phyloP scores from a whole-genome alignment of 2,329 filamentous ascomycete species.

The Pseudogymnoascus pannorum region DNA sequence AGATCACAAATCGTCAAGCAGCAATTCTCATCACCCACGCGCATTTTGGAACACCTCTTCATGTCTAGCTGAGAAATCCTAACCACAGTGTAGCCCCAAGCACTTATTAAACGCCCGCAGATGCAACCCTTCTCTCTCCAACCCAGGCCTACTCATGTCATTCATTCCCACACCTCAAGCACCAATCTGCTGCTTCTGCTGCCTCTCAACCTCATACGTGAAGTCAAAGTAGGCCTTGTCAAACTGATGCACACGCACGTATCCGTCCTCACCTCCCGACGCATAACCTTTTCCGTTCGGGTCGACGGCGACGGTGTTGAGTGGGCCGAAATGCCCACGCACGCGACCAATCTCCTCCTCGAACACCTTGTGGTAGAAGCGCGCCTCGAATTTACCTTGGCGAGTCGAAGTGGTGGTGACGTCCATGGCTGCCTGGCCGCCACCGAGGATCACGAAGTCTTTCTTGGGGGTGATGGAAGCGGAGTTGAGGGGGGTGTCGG shows the following conservation, averaged over 20 bases:
- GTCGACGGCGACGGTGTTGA: conserved; percentile 93
- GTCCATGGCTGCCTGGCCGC: conserved; percentile 98
- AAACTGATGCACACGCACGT: conserved; percentile 96
- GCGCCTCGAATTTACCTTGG: conserved; percentile 98
- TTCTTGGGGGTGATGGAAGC: conserved; percentile 91
- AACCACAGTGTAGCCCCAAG: conserved; percentile 8
- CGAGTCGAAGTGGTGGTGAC: conserved; percentile 89
- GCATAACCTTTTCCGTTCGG: conserved; percentile 89
- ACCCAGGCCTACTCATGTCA: conserved; percentile 5
- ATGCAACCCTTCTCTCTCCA: conserved; percentile 20
- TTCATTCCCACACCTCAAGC: conserved; percentile 16
- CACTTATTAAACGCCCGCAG: conserved; percentile 22
- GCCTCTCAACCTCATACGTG: conserved; percentile 95
- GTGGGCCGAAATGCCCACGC: conserved; percentile 89
- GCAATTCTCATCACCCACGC: background rate
- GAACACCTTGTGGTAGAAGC: conserved; percentile 99
- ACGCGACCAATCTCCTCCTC: conserved; percentile 98
- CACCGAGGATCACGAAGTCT: conserved; percentile 94
- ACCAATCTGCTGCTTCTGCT: conserved; percentile 36
- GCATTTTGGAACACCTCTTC: background rate
- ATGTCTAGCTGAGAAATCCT: conserved; percentile 6
- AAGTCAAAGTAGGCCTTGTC: conserved; percentile 99
- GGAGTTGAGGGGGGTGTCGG: conserved; percentile 95
- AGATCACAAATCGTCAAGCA: no score
- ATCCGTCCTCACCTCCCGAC: conserved; percentile 94